These are phyloP conservation scores for Capronia coronata DNA, from an alignment of 2,329 filamentous ascomycete species.

Conservation along the genomic window DNA sequence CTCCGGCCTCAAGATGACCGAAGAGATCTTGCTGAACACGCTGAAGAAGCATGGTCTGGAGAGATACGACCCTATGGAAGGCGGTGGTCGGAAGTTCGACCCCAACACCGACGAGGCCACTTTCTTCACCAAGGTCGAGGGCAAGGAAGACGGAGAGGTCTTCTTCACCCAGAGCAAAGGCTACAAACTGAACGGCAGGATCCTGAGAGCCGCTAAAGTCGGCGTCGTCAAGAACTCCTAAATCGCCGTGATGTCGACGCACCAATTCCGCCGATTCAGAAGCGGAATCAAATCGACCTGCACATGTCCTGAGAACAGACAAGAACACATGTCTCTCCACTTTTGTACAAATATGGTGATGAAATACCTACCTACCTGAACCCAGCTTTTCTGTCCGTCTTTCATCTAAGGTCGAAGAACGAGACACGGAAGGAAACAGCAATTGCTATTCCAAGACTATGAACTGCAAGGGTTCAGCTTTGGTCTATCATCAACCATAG, in stretches of 20 bases:
- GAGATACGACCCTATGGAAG: slow-evolving; percentile 66
- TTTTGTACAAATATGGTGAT: neutral
- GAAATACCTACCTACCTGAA: too few species aligned
- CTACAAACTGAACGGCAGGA: slow-evolving; percentile 83
- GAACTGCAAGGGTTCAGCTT: neutral
- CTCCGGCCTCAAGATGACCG: slow-evolving; percentile 91
- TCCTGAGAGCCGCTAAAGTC: slow-evolving; percentile 88
- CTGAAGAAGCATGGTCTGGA: slow-evolving; percentile 92
- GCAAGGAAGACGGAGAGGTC: slow-evolving; percentile 82
- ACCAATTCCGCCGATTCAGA: too few species aligned
- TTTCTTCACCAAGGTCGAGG: slow-evolving; percentile 82
- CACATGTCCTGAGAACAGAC: neutral
- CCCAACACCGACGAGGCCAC: slow-evolving; percentile 95
- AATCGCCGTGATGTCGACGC: slow-evolving; percentile 9
- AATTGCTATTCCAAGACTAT: neutral
- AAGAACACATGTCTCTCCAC: neutral
- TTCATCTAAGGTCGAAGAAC: neutral
- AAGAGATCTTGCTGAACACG: slow-evolving; percentile 76
- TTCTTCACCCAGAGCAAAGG: slow-evolving; percentile 94
- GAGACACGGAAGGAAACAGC: neutral
- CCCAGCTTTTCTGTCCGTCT: too few species aligned
- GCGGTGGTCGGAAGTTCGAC: slow-evolving; percentile 77
- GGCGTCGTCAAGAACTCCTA: slow-evolving; percentile 81
- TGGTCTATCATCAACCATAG: too few species aligned
- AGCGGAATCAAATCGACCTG: neutral